Evolutionary conservation across 495 filamentous ascomycete genomes (phyloP).

Genomic region (Apiosordaria backusii): DNA sequence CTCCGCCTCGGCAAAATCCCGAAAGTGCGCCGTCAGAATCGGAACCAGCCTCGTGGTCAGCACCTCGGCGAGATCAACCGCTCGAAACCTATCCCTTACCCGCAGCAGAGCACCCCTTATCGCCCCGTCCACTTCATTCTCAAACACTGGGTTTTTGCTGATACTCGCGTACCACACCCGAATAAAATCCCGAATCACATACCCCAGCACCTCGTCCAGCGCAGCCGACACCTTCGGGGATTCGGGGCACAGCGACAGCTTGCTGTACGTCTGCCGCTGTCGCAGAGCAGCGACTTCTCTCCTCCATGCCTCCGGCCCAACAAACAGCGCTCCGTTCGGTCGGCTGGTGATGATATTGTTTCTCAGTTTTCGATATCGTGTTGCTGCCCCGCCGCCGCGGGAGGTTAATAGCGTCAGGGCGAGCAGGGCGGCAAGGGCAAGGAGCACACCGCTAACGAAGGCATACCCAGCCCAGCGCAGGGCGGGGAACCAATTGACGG

Average conservation of each 20-base stretch:
- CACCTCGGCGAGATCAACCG: slow-evolving; percentile 75
- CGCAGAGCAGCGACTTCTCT: slow-evolving; percentile 62
- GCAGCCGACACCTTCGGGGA: slow-evolving; percentile 76
- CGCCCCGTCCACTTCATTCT: slow-evolving; percentile 76
- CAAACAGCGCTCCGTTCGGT: slow-evolving; percentile 57
- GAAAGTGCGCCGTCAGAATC: slow-evolving; percentile 85
- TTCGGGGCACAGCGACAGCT: slow-evolving; percentile 66
- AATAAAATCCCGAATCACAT: slow-evolving; percentile 81
- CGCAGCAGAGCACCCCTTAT: slow-evolving; percentile 70
- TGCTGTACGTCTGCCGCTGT: slow-evolving; percentile 46
- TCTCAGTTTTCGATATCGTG: slow-evolving; percentile 36
- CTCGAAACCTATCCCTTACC: slow-evolving; percentile 64
- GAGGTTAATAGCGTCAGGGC: slow-evolving; percentile 59
- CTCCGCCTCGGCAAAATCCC: slow-evolving; percentile 88
- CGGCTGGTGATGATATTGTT: slow-evolving; percentile 39
- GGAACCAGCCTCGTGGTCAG: slow-evolving; percentile 79
- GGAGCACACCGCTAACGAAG: slow-evolving; percentile 62
- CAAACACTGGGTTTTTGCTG: slow-evolving; percentile 72
- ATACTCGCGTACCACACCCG: slow-evolving; percentile 85
- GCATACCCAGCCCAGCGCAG: slow-evolving; percentile 79
- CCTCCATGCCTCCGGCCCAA: slow-evolving; percentile 61
- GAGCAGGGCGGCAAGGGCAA: slow-evolving; percentile 50
- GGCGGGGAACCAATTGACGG: slow-evolving; percentile 71
- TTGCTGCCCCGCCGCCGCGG: too few species aligned
- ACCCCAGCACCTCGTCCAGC: slow-evolving; percentile 73